Conservation (phyloP, 2,329 filamentous ascomycete genomes). For the Microsporum audouinii region DNA sequence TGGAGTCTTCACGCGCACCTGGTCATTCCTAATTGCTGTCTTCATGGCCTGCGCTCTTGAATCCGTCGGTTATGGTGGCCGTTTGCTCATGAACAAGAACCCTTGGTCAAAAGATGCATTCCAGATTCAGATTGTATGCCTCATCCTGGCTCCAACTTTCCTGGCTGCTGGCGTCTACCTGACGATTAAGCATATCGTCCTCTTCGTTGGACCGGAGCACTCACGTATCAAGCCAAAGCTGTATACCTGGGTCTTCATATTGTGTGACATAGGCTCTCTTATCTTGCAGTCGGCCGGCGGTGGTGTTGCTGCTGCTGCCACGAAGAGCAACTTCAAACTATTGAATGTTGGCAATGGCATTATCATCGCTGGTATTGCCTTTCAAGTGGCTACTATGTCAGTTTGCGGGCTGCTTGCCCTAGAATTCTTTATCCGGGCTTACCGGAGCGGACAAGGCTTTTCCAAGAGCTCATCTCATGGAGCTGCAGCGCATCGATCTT, state of each 20-base stretch:
- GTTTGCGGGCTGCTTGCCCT: slow-evolving; percentile 31
- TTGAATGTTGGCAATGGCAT: slow-evolving; percentile 42
- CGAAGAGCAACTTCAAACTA: slow-evolving; percentile 26
- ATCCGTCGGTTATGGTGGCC: slow-evolving; percentile 45
- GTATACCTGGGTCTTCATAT: slow-evolving; percentile 50
- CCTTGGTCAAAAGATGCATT: slow-evolving; percentile 41
- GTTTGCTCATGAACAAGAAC: slow-evolving; percentile 43
- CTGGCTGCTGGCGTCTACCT: slow-evolving; percentile 46
- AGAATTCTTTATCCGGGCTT: slow-evolving; percentile 35
- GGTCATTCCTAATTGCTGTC: slow-evolving; percentile 44
- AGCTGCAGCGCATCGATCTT: slow-evolving; percentile 17
- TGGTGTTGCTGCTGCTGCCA: slow-evolving; percentile 44
- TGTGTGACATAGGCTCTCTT: slow-evolving; percentile 49
- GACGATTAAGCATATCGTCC: slow-evolving; percentile 45
- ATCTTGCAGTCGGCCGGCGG: slow-evolving; percentile 48
- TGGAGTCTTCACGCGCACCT: slow-evolving; percentile 43
- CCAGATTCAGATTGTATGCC: slow-evolving; percentile 43
- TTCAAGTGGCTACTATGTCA: slow-evolving; percentile 43
- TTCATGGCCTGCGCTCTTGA: slow-evolving; percentile 41
- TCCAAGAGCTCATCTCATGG: slow-evolving; percentile 19
- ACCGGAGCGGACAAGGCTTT: slow-evolving; percentile 18
- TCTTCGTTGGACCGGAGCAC: slow-evolving; percentile 42
- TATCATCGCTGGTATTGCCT: slow-evolving; percentile 47
- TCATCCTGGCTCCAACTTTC: slow-evolving; percentile 48
- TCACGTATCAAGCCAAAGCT: slow-evolving; percentile 38